A percentile compares a stretch with the other conserved stretches of the same genome.
Evolutionary conservation across 2,329 filamentous ascomycete genomes (phyloP).

Genomic region (Aureobasidium sp.): DNA sequence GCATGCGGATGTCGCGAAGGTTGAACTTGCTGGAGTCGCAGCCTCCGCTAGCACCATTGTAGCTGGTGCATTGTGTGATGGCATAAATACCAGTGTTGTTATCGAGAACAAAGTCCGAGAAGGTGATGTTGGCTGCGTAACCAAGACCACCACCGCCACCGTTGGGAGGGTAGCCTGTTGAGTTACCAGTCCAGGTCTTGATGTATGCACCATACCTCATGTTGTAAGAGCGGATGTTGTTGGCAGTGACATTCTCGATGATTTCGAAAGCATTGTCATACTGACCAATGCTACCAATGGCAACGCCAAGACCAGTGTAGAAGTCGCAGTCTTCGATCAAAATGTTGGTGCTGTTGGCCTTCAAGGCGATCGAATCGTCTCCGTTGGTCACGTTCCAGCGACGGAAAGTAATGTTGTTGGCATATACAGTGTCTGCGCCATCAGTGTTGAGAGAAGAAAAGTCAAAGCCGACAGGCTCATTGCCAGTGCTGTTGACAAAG

Average conservation of each 20-base stretch:
- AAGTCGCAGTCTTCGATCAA: constrained; percentile 44
- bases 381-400: constrained; percentile 47
- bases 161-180: constrained; percentile 40
- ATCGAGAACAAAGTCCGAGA: constrained; percentile 28
- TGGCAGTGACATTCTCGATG: constrained; percentile 44
- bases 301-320: constrained; percentile 46
- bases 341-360: constrained; percentile 52
- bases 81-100: constrained; percentile 21
- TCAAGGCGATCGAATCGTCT: constrained; percentile 49
- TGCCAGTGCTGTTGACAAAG: constrained; percentile 45
- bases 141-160: constrained; percentile 52
- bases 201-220: constrained; percentile 46
- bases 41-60: constrained; percentile 21
- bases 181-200: constrained; percentile 54
- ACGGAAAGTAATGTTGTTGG: constrained; percentile 45
- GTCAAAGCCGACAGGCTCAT: constrained; percentile 16
- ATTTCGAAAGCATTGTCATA: constrained; percentile 44
- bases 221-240: constrained; percentile 42
- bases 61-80: constrained; percentile 26
- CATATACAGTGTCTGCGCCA: constrained; percentile 49
- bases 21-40: constrained; percentile 33
- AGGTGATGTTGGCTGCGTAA: constrained; percentile 33
- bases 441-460: constrained; percentile 34
- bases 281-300: constrained; percentile 53
- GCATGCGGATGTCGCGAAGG: constrained; percentile 27